A percentile compares a stretch with the other conserved stretches of the same genome.
These are phyloP conservation scores for Magnolia officinalis DNA, from an alignment of 164 flowering plant genomes.

Conservation along the genomic window DNA sequence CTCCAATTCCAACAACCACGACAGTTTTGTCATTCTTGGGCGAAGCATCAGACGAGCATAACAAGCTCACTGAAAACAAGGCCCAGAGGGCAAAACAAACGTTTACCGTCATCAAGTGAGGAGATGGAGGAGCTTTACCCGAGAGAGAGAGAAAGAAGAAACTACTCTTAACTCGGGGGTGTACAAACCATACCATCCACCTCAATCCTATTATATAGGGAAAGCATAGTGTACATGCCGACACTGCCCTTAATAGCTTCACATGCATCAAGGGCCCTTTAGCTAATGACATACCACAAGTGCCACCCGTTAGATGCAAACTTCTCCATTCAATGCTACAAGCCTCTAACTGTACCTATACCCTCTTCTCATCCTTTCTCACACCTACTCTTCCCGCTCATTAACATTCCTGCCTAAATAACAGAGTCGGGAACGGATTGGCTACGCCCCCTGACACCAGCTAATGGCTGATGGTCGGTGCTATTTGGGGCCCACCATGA, in stretches of 20 bases:
- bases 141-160: neutral
- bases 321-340: constrained; percentile 9
- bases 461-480: too few relatives aligned
- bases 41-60: constrained; percentile 28
- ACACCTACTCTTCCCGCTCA: neutral
- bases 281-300: neutral
- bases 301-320: neutral
- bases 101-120: neutral
- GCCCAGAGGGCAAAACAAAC: constrained; percentile 31
- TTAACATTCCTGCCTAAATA: neutral
- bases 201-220: neutral
- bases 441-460: too few relatives aligned
- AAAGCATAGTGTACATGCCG: neutral
- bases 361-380: neutral
- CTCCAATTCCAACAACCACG: constrained; percentile 67
- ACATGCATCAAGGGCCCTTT: constrained; percentile 1
- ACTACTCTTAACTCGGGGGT: neutral
- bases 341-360: neutral
- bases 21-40: constrained; percentile 12
- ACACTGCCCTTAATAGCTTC: constrained; percentile 5
- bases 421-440: too few relatives aligned
- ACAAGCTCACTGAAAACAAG: constrained; percentile 30
- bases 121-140: neutral
- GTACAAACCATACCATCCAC: neutral
- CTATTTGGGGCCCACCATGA: too few relatives aligned